These are phyloP conservation scores for Metschnikowia amazonensis DNA, from an alignment of 805 yeast genomes.

Conservation along the genomic window DNA sequence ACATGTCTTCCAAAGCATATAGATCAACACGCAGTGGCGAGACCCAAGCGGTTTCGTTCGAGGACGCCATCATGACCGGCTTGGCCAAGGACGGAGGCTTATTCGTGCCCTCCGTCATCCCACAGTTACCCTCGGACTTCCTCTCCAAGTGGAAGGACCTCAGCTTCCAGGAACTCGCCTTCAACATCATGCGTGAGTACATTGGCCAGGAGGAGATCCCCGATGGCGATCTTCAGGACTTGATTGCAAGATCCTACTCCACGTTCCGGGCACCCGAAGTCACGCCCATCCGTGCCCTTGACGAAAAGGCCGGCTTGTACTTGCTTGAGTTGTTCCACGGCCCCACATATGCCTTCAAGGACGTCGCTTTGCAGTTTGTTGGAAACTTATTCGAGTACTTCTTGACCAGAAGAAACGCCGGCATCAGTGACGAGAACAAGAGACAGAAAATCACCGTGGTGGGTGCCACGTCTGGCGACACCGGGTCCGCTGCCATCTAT, in stretches of 20 bases:
- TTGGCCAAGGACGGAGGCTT: conserved; percentile 96
- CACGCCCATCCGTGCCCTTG: conserved; percentile 75
- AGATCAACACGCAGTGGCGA: conserved; percentile 73
- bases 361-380: conserved; percentile 95
- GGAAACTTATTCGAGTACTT: conserved; percentile 96
- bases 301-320: conserved; percentile 56
- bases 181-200: conserved; percentile 77
- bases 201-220: conserved; percentile 72
- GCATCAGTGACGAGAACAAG: conserved; percentile 45
- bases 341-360: conserved; percentile 98
- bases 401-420: conserved; percentile 66
- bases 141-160: conserved; percentile 66
- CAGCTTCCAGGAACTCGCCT: conserved; percentile 82
- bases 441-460: conserved; percentile 89
- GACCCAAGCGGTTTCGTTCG: conserved; percentile 58
- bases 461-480: conserved; percentile 99
- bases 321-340: conserved; percentile 95
- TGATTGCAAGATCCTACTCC: conserved; percentile 73
- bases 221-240: conserved; percentile 55
- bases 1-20: conserved; percentile 34
- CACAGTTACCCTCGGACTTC: conserved; percentile 56
- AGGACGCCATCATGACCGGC: conserved; percentile 83
- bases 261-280: conserved; percentile 87
- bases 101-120: conserved; percentile 81
- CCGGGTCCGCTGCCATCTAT: conserved; percentile 98